Evolutionary conservation across 345 rosid species (phyloP).

Genomic region (Citrus reticulata): DNA sequence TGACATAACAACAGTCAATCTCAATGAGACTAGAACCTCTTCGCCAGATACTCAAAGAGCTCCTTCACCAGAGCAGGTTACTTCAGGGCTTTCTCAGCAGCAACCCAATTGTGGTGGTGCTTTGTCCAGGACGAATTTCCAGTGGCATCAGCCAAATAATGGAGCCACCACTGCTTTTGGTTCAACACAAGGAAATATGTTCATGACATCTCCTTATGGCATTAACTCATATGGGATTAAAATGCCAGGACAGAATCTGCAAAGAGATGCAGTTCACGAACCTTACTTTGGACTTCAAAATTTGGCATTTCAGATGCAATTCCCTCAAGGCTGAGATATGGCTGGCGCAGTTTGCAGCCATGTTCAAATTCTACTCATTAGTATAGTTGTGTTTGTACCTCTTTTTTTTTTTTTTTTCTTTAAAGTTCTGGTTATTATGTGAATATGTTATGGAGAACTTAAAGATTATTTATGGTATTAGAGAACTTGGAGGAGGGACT

Average conservation of each 20-base stretch:
- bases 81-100: slow-evolving; percentile 24
- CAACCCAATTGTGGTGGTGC: slow-evolving; percentile 25
- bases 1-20: slow-evolving; percentile 85
- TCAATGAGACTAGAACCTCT: slow-evolving; percentile 45
- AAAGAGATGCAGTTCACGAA: slow-evolving; percentile 23
- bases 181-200: slow-evolving; percentile 34
- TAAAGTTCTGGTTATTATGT: slow-evolving; percentile 7
- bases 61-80: slow-evolving; percentile 39
- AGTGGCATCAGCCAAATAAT: slow-evolving; percentile 45
- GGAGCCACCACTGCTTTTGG: slow-evolving; percentile 36
- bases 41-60: slow-evolving; percentile 42
- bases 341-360: slow-evolving; percentile 1
- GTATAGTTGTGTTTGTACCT: slow-evolving; percentile 26
- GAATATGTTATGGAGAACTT: slow-evolving; percentile 28
- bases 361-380: slow-evolving; percentile 11
- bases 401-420: background rate
- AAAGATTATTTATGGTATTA: slow-evolving; percentile 18
- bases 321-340: slow-evolving; percentile 40
- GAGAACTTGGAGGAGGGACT: slow-evolving; percentile 14
- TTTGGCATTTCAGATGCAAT: slow-evolving; percentile 45
- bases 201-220: slow-evolving; percentile 37
- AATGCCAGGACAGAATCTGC: slow-evolving; percentile 35
- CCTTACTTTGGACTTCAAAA: slow-evolving; percentile 39
- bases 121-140: slow-evolving; percentile 37
- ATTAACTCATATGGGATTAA: slow-evolving; percentile 36